Evolutionary conservation across 192 early-diverging fungal genomes (phyloP).

Genomic region (Coemansia sp.): DNA sequence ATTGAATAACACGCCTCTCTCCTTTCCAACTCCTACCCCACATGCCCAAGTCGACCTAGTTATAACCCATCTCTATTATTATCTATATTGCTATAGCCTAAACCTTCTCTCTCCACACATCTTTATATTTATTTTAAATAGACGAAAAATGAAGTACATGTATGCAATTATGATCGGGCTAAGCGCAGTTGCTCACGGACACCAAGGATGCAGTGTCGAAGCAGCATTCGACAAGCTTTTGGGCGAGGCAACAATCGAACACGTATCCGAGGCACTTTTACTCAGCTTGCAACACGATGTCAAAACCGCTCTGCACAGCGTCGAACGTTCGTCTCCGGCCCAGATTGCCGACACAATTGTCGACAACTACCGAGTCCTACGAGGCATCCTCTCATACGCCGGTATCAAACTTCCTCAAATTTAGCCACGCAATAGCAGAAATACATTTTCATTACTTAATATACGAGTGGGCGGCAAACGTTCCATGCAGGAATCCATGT

Average conservation of each 20-base stretch:
- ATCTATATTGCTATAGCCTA: no score
- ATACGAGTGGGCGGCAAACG: not conserved
- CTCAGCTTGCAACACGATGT: slow-evolving; percentile 26
- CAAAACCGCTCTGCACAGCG: slow-evolving; percentile 5
- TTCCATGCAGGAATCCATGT: not conserved
- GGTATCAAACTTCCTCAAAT: slow-evolving; percentile 24
- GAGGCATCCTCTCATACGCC: slow-evolving; percentile 17
- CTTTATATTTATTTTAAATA: not conserved
- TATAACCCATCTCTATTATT: no score
- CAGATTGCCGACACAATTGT: slow-evolving; percentile 27
- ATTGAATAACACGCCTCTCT: no score
- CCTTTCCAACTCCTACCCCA: no score
- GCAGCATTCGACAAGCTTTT: slow-evolving; percentile 27
- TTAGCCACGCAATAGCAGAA: slow-evolving; percentile 1
- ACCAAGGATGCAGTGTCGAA: slow-evolving; percentile 36
- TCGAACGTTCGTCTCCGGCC: slow-evolving; percentile 15
- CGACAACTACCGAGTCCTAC: slow-evolving; percentile 27
- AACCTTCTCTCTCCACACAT: no score
- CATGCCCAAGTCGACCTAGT: no score
- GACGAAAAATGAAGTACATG: not conserved
- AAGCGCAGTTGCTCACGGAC: slow-evolving; percentile 6
- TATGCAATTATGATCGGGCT: not conserved
- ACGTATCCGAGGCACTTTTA: slow-evolving; percentile 32
- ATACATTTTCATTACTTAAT: no score
- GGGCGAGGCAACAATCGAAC: slow-evolving; percentile 17